Evolutionary conservation across 192 early-diverging fungal genomes (phyloP), one percentile per base, ranked within the genome.

Genomic region (Umbelopsis isabellina): DNA sequence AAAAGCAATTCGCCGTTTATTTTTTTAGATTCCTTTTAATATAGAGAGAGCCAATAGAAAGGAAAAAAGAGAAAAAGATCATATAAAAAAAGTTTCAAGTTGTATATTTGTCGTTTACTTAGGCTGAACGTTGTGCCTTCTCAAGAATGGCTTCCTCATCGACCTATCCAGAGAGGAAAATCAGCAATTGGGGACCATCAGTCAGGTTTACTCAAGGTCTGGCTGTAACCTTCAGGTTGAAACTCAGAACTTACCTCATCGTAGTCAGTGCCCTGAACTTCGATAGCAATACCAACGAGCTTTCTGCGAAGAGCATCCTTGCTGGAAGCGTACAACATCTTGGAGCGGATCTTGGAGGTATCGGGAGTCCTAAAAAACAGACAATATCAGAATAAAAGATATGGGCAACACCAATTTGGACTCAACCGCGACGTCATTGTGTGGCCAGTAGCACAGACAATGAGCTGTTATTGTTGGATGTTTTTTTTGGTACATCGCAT

Each of bases 321-420:
- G 82, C 84, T 88, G 37, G 92, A 87, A 25, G 96, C 87, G 83
- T 96, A 97, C 73, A 96, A 51, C 96, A 98, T 98, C 88, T 95
- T 95, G 75, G 82, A 66, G 76, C 85, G 88, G 69, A 96, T 81
- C 72, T 83, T 89, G 27, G 93, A 83, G 5, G 64, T 80, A 68
- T 96, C 94, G 25, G 96, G 96, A 41, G 89, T 80, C 92, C 92
- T 93, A 77, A 2, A 2, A 35, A 30, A 16, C 5, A 23, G 6
- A 16, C 23, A 49, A 1, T 30, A 21, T 23, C 46, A 74, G n/a
- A 27, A 21, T 48, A 12, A 23, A 23, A 51, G 65, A 44, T 66
- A 2, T 25, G 5, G 35, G 33, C 11, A 27, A 23, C 35, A 69
- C 30, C 21, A 61, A 53, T 41, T 55, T 70, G 18, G 12, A 46